These are phyloP conservation scores for Pichia californica DNA, from an alignment of 805 yeast species.

Conservation along the genomic window DNA sequence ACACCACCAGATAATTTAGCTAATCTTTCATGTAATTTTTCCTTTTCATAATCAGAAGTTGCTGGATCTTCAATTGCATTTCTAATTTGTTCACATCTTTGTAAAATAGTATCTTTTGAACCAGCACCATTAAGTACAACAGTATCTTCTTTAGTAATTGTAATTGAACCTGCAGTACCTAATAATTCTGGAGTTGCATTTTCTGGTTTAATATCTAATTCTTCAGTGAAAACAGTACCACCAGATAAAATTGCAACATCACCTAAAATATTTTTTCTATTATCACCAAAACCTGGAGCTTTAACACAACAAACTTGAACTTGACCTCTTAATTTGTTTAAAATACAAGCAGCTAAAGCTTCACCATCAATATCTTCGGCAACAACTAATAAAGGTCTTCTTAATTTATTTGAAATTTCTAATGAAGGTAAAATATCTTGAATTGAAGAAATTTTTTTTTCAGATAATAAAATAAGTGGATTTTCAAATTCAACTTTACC, in stretches of 20 bases:
- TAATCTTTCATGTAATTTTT: conserved; percentile 93
- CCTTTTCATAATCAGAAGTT: conserved; percentile 88
- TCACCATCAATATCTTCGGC: conserved; percentile 98
- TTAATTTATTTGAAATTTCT: conserved; percentile 84
- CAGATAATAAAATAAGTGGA: conserved; percentile 82
- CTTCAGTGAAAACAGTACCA: conserved; percentile 89
- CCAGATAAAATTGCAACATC: conserved; percentile 94
- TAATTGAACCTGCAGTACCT: conserved; percentile 87
- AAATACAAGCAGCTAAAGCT: conserved; percentile 95
- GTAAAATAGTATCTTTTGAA: conserved; percentile 65
- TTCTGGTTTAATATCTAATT: conserved; percentile 91
- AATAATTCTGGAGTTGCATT: conserved; percentile 83
- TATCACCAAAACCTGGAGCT: conserved; percentile 99
- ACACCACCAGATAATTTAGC: conserved; percentile 98
- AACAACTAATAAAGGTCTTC: conserved; percentile 87
- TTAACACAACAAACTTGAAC: conserved; percentile 96
- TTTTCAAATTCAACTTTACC: conserved; percentile 95
- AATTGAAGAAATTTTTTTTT: conserved; percentile 86
- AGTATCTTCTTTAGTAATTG: conserved; percentile 93
- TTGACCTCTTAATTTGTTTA: conserved; percentile 96
- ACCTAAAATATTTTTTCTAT: conserved; percentile 92
- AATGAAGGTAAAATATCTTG: conserved; percentile 90
- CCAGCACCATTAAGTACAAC: conserved; percentile 93
- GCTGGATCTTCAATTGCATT: conserved; percentile 64
- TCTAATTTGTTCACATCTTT: conserved; percentile 93